These are phyloP conservation scores for Chytridium lagenaria DNA, from an alignment of 371 early-diverging fungal genomes.

Conservation along the genomic window DNA sequence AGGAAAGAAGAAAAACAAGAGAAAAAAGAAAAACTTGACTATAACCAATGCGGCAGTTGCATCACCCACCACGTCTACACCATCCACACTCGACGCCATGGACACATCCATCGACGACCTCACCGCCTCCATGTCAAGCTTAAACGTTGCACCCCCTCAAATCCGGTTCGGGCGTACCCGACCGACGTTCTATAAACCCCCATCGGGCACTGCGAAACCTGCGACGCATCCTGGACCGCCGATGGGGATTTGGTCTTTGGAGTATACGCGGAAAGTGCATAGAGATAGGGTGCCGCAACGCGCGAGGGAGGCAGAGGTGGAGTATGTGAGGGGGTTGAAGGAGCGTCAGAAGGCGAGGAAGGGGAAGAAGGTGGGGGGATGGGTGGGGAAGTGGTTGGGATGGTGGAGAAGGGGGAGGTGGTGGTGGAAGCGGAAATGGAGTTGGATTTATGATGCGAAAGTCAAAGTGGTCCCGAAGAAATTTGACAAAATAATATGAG, in stretches of 20 bases:
- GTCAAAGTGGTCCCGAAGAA: too few species aligned
- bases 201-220: neutral
- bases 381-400: too few species aligned
- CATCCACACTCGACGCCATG: neutral
- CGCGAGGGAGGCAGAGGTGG: neutral
- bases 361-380: too few species aligned
- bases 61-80: too few species aligned
- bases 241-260: neutral
- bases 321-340: neutral
- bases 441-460: too few species aligned
- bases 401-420: too few species aligned
- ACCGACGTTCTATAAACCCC: neutral
- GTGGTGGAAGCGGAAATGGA: too few species aligned
- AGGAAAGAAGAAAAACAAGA: too few species aligned
- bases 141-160: neutral
- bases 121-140: neutral
- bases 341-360: neutral
- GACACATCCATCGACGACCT: conserved; percentile 1
- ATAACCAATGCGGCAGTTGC: too few species aligned
- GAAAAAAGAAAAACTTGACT: too few species aligned
- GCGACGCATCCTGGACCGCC: neutral
- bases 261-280: neutral
- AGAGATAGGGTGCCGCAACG: neutral
- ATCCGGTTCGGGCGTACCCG: conserved; percentile 6
- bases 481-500: too few species aligned